Evolutionary conservation across 2,329 filamentous ascomycete species (phyloP).

Genomic region (Paraconiothyrium brasiliense): DNA sequence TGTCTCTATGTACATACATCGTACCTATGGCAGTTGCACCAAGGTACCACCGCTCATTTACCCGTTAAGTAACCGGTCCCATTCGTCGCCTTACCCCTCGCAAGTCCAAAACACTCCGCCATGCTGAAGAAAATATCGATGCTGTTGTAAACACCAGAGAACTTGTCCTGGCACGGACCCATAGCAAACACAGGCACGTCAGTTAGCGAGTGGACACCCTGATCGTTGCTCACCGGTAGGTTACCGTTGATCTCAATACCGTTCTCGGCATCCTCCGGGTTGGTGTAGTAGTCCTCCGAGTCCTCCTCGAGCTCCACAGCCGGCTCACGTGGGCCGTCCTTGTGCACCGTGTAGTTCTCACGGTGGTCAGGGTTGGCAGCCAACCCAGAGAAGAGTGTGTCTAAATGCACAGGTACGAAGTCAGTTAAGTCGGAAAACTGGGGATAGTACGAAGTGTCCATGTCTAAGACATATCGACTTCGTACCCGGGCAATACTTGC

Average conservation of each 20-base stretch:
- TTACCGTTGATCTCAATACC: slow-evolving; percentile 83
- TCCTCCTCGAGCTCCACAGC: slow-evolving; percentile 65
- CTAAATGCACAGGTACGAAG: too few species aligned
- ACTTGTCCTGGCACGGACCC: slow-evolving; percentile 81
- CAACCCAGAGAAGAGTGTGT: slow-evolving; percentile 78
- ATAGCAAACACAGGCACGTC: slow-evolving; percentile 71
- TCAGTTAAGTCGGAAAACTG: too few species aligned
- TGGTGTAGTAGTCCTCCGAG: slow-evolving; percentile 69
- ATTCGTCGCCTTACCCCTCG: slow-evolving; percentile 28
- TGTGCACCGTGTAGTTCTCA: slow-evolving; percentile 79
- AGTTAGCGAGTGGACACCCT: slow-evolving; percentile 60
- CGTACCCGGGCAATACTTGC: slow-evolving; percentile 24
- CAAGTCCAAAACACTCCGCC: slow-evolving; percentile 69
- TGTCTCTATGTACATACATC: neutral
- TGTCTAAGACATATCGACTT: too few species aligned
- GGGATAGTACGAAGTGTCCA: too few species aligned
- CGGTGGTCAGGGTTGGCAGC: slow-evolving; percentile 77
- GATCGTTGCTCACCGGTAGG: slow-evolving; percentile 67
- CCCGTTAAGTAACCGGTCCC: neutral
- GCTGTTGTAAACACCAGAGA: slow-evolving; percentile 75
- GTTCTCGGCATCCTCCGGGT: slow-evolving; percentile 70
- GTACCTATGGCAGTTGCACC: neutral
- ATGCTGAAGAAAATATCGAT: slow-evolving; percentile 81
- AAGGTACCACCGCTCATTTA: neutral
- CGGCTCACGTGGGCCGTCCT: slow-evolving; percentile 69